Evolutionary conservation across 208 protist species (phyloP), one percentile per base, ranked within the genome.

Genomic region (Acanthamoeba healyi): DNA sequence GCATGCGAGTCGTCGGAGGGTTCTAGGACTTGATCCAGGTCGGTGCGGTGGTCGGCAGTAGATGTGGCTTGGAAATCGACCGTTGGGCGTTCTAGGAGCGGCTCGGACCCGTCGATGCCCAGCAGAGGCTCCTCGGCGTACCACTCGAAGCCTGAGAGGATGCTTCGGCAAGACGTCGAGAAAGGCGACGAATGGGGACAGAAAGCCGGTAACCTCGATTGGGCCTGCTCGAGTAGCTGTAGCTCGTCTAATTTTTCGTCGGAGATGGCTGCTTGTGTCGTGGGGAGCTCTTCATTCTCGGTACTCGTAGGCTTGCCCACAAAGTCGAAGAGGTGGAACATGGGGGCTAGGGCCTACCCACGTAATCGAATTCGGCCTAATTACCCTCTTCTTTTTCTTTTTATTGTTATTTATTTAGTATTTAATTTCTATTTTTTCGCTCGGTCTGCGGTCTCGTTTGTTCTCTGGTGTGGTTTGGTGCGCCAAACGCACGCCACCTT

Each of bases 201-300:
- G 42, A 84, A 84, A 22, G 74, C 44, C 0, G 74, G 74, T 84
- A 84, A 84, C 74, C 74, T 84, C 24, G 74, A 84, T 56, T 84
- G 74, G 74, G 74, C 44, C 24, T 84, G 74, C 32, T 84, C 42
- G 26, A 84, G 74, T 26, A 84, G n/a, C 74, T 84, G 42, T 24
- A 84, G 29, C 42, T 84, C 74, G 74, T 84, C 74, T 84, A 84
- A 84, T 56, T 84, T 84, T 42, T 84, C 74, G 12, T 84, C 74
- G 17, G 74, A 32, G 4, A 9, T 2, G 1, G 14, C 7, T 19
- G 46, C 4, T 84, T 22, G 44, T 12, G 26, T 49, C 2, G 74
- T 32, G 0, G 36, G 5, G 4, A 5, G 19, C 15, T 81, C 72
- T 10, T 56, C 32, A 34, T 56, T 26, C 24, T 56, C 42, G 7